Conservation (phyloP, 306 rosid species). For the Trifolium dubium region DNA sequence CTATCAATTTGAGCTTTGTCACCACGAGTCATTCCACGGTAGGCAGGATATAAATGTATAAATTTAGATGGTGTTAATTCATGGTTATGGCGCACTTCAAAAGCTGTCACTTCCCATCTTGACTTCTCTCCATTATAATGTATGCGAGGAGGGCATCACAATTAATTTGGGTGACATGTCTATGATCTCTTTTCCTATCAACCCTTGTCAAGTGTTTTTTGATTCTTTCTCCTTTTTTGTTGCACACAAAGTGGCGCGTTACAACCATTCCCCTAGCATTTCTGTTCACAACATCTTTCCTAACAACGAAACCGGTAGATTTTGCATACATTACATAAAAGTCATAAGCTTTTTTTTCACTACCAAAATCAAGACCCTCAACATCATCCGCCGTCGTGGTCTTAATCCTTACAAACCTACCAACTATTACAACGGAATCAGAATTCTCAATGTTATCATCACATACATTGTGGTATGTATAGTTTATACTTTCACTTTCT, state of each 20-base stretch:
- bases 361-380: no score
- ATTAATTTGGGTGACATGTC: not conserved
- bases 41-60: not conserved
- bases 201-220: not conserved
- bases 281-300: not conserved
- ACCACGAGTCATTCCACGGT: not conserved
- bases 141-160: not conserved
- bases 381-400: no score
- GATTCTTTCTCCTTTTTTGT: not conserved
- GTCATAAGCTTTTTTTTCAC: no score
- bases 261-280: not conserved
- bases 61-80: not conserved
- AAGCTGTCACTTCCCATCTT: not conserved
- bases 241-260: not conserved
- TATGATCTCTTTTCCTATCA: not conserved
- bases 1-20: not conserved
- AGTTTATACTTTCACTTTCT: no score
- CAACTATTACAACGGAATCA: no score
- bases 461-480: no score
- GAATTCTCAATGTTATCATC: no score
- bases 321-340: not conserved
- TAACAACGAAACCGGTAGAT: not conserved
- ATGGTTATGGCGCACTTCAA: not conserved
- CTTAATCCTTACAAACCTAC: no score
- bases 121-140: not conserved